Base-by-base conservation (phyloP, 441 rosid species). In the Eutrema salsugineum region DNA sequence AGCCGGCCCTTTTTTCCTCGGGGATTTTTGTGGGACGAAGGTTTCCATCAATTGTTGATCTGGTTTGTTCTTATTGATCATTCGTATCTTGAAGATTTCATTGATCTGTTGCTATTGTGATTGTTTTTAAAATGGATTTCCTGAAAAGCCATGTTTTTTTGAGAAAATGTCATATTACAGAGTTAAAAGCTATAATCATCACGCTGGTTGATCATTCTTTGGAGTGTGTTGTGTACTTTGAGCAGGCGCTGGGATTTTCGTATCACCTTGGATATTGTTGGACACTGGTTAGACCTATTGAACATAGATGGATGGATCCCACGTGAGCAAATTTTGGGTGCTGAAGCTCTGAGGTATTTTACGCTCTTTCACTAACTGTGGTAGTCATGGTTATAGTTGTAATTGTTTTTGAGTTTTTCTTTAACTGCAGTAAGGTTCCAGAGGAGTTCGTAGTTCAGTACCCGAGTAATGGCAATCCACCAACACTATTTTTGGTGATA, bases 21-120 rank as follows among this genome's bases (percentile, higher is more conserved):
- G 84, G 98, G 99, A 20, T 93, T 91, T 78, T 78, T 96, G 44
- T 91, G 97, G 98, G 99, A 96, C 79, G 99, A 96, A 91, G 99
- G 99, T 66, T 96, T 91, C 82, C 98, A 91, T 85, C 99, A 96
- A 79, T 77, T 96, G 73, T 79, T 96, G 78, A 90, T 96, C 85
- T 82, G 98, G 98, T 93, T 55, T 72, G 97, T 85, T 66, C 49
- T 65, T 62, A 36, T 65, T 33, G 19, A 14, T 76, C 53, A 67
- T 35, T 12, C 11, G 14, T 43, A 11, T 55, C 51, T 50, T 49
- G 36, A 57, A 19, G 27, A 11, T 66, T 30, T 33, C 3, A n/a
- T 68, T 55, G 54, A 56, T 46, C 46, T 61, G 35, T 35, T 61
- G 20, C 33, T 58, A 55, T 48, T 39, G 38, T 11, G 19, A 39